Evolutionary conservation across 805 yeast genomes (phyloP).

Genomic region (Osmozyma mogii): DNA sequence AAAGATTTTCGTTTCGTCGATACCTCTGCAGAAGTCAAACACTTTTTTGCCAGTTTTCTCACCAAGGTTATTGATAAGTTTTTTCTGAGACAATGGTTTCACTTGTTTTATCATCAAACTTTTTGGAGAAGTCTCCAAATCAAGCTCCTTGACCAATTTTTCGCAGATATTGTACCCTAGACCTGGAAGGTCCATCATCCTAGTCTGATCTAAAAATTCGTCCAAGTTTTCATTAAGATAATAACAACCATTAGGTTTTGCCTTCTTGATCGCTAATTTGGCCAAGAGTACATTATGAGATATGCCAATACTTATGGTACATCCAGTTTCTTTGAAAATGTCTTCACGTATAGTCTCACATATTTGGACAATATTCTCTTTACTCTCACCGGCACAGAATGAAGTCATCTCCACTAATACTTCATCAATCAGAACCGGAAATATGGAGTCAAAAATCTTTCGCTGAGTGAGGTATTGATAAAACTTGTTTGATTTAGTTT

Average conservation of each 20-base stretch:
- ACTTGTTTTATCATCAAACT: conserved; percentile 33
- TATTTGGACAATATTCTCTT: conserved; percentile 13
- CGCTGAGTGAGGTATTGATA: conserved; percentile 49
- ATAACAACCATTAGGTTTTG: conserved; percentile 72
- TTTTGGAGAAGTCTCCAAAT: conserved; percentile 4
- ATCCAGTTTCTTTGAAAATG: conserved; percentile 39
- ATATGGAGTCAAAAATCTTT: conserved; percentile 40
- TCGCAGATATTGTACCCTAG: conserved; percentile 45
- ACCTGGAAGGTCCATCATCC: conserved; percentile 47
- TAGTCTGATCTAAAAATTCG: conserved; percentile 29
- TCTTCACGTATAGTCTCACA: conserved; percentile 30
- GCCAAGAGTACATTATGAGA: conserved; percentile 70
- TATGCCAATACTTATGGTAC: conserved; percentile 77
- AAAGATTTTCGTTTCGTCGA: conserved; percentile 54
- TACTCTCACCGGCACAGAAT: conserved; percentile 8
- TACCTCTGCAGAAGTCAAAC: conserved; percentile 53
- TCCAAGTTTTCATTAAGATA: conserved; percentile 25
- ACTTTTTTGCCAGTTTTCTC: conserved; percentile 61
- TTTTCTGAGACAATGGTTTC: conserved; percentile 20
- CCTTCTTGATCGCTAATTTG: conserved; percentile 59
- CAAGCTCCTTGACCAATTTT: conserved; percentile 34
- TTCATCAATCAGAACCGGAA: conserved; percentile 90
- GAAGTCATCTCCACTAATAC: conserved; percentile 64
- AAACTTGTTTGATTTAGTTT: conserved; percentile 51
- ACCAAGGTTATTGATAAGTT: conserved; percentile 50